Evolutionary conservation across 148 eudicot genomes (phyloP), one percentile per base, ranked within the genome.

Genomic region (Vaccinium vitisidaea): DNA sequence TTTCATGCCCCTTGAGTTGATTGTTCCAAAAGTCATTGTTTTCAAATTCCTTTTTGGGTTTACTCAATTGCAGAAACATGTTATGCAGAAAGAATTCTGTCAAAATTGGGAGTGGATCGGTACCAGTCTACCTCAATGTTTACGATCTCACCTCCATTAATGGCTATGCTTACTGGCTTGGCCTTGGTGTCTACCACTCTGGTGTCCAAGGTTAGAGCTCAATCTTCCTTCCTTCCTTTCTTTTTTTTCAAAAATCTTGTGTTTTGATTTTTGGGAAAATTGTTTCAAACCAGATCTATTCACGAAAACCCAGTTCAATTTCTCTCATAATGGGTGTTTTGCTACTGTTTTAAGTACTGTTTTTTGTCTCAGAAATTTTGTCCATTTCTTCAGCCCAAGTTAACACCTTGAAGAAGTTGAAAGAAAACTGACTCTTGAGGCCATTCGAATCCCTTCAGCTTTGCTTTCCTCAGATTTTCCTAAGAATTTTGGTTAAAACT

Each of bases 161-260:
- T 73, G 90, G 90, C 36, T 90, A 90, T 58, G 88, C 91, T 54
- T 88, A 90, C 77, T 90, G 91, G 91, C 80, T 90, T 18, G 91
- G 91, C 48, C 91, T 90, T 11, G 91, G 91, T 0, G 91, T 84
- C 76, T 90, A 88, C 79, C 91, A 90, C 56, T 90, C 91, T 16
- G 91, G 91, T 63, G 91, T 90, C 27, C 85, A 90, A 90, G 91
- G 90, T 89, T 52, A 36, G 84, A 15, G 5, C 56, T 39, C 43
- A 25, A 23, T 21, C 36, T 53, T 6, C 1, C 4, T n/a, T 19
- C 19, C n/a, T 15, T 4, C 1, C 1, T 5, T 0, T 0, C 21
- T 49, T 16, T 43, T 32, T 71, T 1, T 0, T 0, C 6, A 8
- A 18, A 65, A 8, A 65, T 53, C 27, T 23, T 14, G 5, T 19